Evolutionary conservation across 306 rosid genomes (phyloP).

Genomic region (Quercus parvula): DNA sequence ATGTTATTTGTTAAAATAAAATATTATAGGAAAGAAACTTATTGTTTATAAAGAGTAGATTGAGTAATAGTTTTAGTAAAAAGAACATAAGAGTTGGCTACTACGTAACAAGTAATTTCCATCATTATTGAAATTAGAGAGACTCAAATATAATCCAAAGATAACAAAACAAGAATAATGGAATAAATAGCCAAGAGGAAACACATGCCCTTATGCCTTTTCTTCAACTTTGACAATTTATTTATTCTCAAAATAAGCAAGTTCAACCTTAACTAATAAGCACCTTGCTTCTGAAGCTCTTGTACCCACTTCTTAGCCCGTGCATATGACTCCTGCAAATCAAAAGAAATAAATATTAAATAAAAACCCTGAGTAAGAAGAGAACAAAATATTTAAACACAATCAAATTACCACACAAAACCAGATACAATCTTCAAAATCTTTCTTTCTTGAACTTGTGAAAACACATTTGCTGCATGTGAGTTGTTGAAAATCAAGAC

Average conservation of each 20-base stretch:
- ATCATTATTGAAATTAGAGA: neutral
- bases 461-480: neutral
- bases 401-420: neutral
- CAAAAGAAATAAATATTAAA: constrained; percentile 6
- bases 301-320: constrained; percentile 69
- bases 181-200: neutral
- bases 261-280: constrained; percentile 17
- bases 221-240: neutral
- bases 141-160: neutral
- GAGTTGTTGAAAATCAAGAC: neutral
- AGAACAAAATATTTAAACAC: neutral
- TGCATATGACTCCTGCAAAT: constrained; percentile 42
- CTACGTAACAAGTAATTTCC: neutral
- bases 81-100: neutral
- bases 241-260: neutral
- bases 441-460: neutral
- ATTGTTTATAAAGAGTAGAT: neutral
- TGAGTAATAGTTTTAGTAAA: neutral
- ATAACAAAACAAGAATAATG: neutral
- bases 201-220: neutral
- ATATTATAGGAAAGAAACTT: neutral
- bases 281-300: constrained; percentile 72
- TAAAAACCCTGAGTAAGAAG: constrained; percentile 1
- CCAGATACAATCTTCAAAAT: neutral
- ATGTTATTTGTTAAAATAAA: neutral